Evolutionary conservation across 805 yeast genomes (phyloP), one percentile per base, ranked within the genome.

Genomic region (Metschnikowia lunata): DNA sequence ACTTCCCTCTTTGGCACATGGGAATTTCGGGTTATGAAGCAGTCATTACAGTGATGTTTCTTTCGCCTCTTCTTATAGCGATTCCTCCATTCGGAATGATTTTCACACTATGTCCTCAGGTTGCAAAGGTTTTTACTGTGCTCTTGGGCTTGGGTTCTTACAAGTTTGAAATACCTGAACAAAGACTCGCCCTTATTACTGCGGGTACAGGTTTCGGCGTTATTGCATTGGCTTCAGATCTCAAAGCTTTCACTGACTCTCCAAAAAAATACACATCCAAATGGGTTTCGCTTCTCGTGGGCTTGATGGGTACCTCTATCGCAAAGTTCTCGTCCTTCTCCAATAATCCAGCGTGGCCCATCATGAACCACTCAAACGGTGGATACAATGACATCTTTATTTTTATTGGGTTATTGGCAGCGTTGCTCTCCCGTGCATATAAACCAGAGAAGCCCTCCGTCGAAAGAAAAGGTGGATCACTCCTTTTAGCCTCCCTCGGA

Each of bases 1-100:
- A 87, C 69, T 93, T 93, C 74, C 99, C 99, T 9, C 72, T 93
- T 50, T 93, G 99, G 99, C 79, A 85, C 60, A 89, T 93, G 97
- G 98, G 97, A 7, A 84, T 93, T 36, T 85, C 96, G 1, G 99
- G 99, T 4, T 90, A 86, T 61, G 99, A 93, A 66, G 85, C 85
- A 0, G 75, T 81, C 3, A 71, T 88, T 37, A 46, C 58, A 10
- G 59, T 79, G 7, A 67, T 80, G 18, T 68, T 82, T 32, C 42
- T 80, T 9, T 74, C 85, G 3, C 88, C 96, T 1, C 47, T 82
- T 11, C 34, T 85, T 2, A 65, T 85, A 26, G 64, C 64, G 5
- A 51, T 82, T 12, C 38, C 58, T 51, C 71, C 74, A 0, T 48
- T 75, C 8, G 39, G 48, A 1, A 35, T 34, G 18, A 8, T 51